Conservation (phyloP, 2,329 filamentous ascomycete species). For the Diaporthe citriasiana region DNA sequence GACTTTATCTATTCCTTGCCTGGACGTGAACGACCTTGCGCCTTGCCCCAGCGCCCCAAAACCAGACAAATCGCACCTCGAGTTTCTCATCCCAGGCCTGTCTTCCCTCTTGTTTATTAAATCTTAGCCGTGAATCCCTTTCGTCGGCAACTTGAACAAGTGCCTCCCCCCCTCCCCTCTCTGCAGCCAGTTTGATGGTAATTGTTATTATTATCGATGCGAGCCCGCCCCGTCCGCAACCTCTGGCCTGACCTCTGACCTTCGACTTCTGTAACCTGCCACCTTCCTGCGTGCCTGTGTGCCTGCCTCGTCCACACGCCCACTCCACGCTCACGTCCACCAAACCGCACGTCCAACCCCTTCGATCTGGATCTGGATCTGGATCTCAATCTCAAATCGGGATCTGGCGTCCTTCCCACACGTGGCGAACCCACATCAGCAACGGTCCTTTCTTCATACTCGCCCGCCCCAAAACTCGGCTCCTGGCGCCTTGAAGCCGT, state of each 20-base stretch:
- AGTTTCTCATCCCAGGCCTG: conserved; percentile 40
- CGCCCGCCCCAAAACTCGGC: not conserved
- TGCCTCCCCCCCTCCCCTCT: conserved; percentile 21
- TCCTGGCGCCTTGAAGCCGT: conserved; percentile 8
- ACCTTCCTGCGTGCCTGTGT: not conserved
- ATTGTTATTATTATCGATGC: conserved; percentile 40
- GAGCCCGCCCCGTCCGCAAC: conserved; percentile 31
- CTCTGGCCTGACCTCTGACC: conserved; percentile 20
- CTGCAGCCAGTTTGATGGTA: conserved; percentile 37
- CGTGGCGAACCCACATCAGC: conserved; percentile 31
- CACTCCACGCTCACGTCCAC: not conserved
- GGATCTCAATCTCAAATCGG: conserved; percentile 15
- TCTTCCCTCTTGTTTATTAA: conserved; percentile 41
- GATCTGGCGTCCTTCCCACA: conserved; percentile 28
- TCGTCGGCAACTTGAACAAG: conserved; percentile 36
- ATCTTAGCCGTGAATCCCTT: conserved; percentile 39
- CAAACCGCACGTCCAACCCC: not conserved
- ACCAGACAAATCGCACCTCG: conserved; percentile 41
- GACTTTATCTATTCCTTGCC: conserved; percentile 30
- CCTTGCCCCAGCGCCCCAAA: conserved; percentile 31
- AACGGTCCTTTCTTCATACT: not conserved
- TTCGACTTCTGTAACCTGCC: conserved; percentile 11
- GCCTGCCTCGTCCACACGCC: not conserved
- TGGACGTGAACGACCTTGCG: conserved; percentile 25
- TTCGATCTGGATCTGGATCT: conserved; percentile 29